Conservation (phyloP, 1,284 basidiomycete species). For the Inonotus hispidus region DNA sequence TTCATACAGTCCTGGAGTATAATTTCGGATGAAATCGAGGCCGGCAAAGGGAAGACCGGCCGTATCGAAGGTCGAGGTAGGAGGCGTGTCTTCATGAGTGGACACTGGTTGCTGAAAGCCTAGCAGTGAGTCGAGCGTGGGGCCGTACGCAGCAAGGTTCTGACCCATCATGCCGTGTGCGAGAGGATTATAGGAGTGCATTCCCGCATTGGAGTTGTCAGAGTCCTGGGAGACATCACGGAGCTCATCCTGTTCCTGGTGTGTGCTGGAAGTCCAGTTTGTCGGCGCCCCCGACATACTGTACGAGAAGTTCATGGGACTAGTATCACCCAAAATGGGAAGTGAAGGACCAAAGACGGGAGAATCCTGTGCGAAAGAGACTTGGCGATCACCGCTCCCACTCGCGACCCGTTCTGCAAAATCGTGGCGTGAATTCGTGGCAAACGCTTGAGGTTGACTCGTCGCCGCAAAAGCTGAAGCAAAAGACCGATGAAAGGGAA, state of each 20-base stretch:
- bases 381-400: neutral
- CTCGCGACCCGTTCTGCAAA: neutral
- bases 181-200: slow-evolving; percentile 6
- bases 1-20: slow-evolving; percentile 41
- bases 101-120: slow-evolving; percentile 4
- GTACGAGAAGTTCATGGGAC: slow-evolving; percentile 6
- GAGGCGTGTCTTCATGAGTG: slow-evolving; percentile 32
- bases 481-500: slow-evolving; percentile 12
- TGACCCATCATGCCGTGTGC: slow-evolving; percentile 11
- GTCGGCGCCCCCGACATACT: slow-evolving; percentile 1
- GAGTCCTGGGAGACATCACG: slow-evolving; percentile 16
- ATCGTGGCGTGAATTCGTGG: neutral
- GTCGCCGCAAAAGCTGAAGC: slow-evolving; percentile 4
- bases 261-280: slow-evolving; percentile 9
- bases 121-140: slow-evolving; percentile 13
- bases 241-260: neutral
- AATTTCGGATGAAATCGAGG: slow-evolving; percentile 74
- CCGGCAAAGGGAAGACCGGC: slow-evolving; percentile 74
- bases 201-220: slow-evolving; percentile 1
- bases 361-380: slow-evolving; percentile 10
- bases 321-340: slow-evolving; percentile 2
- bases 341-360: slow-evolving; percentile 17
- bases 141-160: slow-evolving; percentile 13
- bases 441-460: slow-evolving; percentile 2
- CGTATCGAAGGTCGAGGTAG: slow-evolving; percentile 55